phyloP scores from a whole-genome alignment of 2,329 filamentous ascomycete species.

The Aspergillus spinulosporus region DNA sequence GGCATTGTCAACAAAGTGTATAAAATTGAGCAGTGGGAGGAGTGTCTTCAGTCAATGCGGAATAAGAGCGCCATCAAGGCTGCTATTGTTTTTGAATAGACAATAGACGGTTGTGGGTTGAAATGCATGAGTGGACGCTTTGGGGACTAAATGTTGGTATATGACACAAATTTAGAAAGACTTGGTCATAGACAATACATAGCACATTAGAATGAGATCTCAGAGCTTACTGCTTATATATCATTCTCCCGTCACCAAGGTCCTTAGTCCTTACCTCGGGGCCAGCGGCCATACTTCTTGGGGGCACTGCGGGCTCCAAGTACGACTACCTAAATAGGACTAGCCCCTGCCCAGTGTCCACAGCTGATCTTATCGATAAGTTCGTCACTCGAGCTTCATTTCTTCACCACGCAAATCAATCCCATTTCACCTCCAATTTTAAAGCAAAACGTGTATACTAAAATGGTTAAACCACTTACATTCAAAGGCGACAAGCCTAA shows the following conservation, averaged over 20 bases:
- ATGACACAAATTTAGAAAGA: neutral
- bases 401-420: neutral
- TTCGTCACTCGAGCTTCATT: neutral
- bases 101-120: neutral
- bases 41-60: conserved; percentile 69
- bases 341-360: neutral
- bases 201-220: neutral
- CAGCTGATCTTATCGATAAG: neutral
- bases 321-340: neutral
- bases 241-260: conserved; percentile 1
- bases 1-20: conserved; percentile 74
- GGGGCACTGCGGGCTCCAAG: neutral
- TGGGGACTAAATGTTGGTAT: neutral
- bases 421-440: neutral
- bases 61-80: conserved; percentile 75
- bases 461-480: conserved; percentile 72
- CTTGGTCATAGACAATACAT: neutral
- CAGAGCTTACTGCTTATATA: neutral
- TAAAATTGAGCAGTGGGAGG: conserved; percentile 70
- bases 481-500: conserved; percentile 92
- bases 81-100: conserved; percentile 67
- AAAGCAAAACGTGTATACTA: conserved; percentile 13
- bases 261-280: neutral
- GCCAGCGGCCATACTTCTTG: neutral
- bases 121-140: conserved; percentile 3